phyloP scores from a whole-genome alignment of 129 eudicot species.

The Escallonia rubra region DNA sequence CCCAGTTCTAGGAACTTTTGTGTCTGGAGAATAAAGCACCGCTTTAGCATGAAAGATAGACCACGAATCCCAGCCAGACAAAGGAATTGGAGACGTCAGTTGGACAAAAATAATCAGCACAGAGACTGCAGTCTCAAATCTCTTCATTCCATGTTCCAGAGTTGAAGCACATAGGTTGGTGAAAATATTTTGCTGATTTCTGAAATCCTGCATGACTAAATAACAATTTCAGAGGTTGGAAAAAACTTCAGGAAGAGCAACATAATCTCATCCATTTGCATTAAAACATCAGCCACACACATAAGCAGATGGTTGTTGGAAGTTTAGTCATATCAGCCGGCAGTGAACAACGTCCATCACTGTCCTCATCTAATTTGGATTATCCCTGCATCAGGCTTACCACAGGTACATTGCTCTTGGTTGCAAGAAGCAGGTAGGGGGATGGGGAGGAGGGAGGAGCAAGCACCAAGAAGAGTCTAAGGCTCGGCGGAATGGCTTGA shows the following conservation, averaged over 20 bases:
- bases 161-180: constrained; percentile 20
- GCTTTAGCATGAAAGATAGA: constrained; percentile 69
- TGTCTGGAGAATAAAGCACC: constrained; percentile 93
- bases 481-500: no score
- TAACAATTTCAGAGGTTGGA: constrained; percentile 18
- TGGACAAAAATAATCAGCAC: constrained; percentile 53
- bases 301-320: neutral
- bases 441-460: no score
- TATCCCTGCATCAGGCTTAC: no score
- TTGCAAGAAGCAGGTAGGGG: no score
- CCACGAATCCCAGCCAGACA: constrained; percentile 35
- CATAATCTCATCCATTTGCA: neutral
- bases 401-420: no score
- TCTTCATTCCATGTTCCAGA: constrained; percentile 43
- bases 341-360: neutral
- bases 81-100: constrained; percentile 67
- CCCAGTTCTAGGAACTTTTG: constrained; percentile 95
- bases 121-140: constrained; percentile 42
- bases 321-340: neutral
- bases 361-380: no score
- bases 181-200: constrained; percentile 16
- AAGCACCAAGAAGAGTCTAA: no score
- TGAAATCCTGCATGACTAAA: constrained; percentile 67
- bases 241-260: constrained; percentile 13
- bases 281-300: neutral